Base-by-base conservation (phyloP, 1,284 basidiomycete species). In the Kalmanozyma brasiliensis region DNA sequence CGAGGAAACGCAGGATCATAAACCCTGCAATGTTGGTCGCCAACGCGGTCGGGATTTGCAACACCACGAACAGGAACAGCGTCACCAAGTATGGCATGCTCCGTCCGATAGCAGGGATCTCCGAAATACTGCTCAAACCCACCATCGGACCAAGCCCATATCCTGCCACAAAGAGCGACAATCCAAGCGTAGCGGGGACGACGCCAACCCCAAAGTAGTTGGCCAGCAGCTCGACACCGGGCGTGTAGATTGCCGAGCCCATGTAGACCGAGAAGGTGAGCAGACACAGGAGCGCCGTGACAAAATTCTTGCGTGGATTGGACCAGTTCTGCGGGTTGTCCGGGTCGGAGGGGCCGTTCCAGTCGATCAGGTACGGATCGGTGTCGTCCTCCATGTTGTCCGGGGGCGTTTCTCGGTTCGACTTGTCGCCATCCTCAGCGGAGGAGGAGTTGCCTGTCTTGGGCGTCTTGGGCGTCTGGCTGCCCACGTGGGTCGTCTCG, bases 161-260 rank as follows among this genome's bases (percentile, higher is more conserved):
- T 3, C 70, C 74, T 0, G 69, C 26, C 9, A 79, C 73, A 17
- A 77, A 79, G 6, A 79, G 65, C 1, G 67, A 60, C 1, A 79
- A 11, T 13, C 60, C 53, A 11, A 79, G 56, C 1, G 71, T 61
- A 0, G 77, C 64, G 10, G 66, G 36, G 9, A 64, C 55, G 8
- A 30, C 26, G 5, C 52, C 49, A 30, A 70, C 48, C 22, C 46
- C 13, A 29, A 73, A 77, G 13, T 58, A 53, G 11, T 23, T 10
- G 85, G 19, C 82, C 78, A 60, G 86, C 61, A 14, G 85, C 23
- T 87, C 76, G 26, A 88, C 80, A 0, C 86, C 86, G 1, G 87
- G 87, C 0, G 87, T 87, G 35, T 84, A 84, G 38, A 88, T 87
- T 4, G 85, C 85, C 47, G 85, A 85, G 16, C 88, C 88, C 55